Evolutionary conservation across 106 monocot species (phyloP).

Genomic region (Triglochin maritima): DNA sequence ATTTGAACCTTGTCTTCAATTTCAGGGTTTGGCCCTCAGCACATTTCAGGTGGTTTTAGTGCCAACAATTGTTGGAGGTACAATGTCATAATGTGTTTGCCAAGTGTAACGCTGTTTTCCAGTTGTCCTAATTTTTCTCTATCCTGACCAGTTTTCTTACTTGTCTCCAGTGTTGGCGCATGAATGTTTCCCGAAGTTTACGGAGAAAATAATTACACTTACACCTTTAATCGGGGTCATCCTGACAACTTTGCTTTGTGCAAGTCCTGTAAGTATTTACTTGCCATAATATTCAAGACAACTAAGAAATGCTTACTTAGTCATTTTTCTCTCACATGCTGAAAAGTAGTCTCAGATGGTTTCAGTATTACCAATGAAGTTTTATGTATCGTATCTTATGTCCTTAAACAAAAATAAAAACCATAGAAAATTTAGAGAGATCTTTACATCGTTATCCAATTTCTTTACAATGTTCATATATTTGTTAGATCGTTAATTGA

Average conservation of each 20-base stretch:
- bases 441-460: too few relatives aligned
- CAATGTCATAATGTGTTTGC: not conserved
- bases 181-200: conserved; percentile 91
- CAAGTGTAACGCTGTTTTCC: not conserved
- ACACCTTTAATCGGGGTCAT: conserved; percentile 88
- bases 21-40: conserved; percentile 88
- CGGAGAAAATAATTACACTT: conserved; percentile 69
- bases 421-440: too few relatives aligned
- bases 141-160: not conserved
- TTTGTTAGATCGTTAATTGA: too few relatives aligned
- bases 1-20: not conserved
- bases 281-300: not conserved
- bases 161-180: conserved; percentile 59
- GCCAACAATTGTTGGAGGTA: conserved; percentile 90
- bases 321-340: too few relatives aligned
- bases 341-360: too few relatives aligned
- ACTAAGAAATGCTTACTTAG: too few relatives aligned
- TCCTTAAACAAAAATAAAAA: too few relatives aligned
- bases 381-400: too few relatives aligned
- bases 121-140: too few relatives aligned
- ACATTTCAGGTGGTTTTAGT: conserved; percentile 96
- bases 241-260: conserved; percentile 93
- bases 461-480: too few relatives aligned
- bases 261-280: conserved; percentile 16
- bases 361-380: too few relatives aligned